These are phyloP conservation scores for Ceratonia siliqua DNA, from an alignment of 306 rosid genomes.

Conservation along the genomic window DNA sequence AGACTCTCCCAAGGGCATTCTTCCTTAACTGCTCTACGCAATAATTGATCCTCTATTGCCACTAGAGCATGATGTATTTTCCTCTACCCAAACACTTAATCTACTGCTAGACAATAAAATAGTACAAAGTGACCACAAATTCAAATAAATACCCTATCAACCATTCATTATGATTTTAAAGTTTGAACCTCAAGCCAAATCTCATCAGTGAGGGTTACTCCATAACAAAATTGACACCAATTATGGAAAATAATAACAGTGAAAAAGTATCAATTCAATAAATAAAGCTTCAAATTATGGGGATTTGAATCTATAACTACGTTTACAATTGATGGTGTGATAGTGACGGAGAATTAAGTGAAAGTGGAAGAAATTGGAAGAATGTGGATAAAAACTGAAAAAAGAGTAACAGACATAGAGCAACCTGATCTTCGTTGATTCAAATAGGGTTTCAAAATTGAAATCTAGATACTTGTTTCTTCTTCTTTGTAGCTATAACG, in stretches of 20 bases:
- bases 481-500: neutral
- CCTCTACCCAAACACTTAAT: slow-evolving; percentile 29
- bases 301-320: neutral
- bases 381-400: slow-evolving; percentile 5
- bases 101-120: slow-evolving; percentile 24
- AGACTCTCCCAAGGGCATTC: slow-evolving; percentile 95
- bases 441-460: slow-evolving; percentile 25
- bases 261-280: neutral
- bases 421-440: slow-evolving; percentile 20
- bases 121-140: neutral
- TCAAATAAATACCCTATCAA: neutral
- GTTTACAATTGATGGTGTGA: neutral
- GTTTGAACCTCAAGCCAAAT: neutral
- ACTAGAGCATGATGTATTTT: slow-evolving; percentile 79
- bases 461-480: neutral
- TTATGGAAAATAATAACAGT: neutral
- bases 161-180: neutral
- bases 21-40: slow-evolving; percentile 79
- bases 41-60: slow-evolving; percentile 79
- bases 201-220: neutral
- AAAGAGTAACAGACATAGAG: neutral
- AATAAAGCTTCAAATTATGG: neutral
- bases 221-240: neutral
- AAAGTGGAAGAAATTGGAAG: slow-evolving; percentile 2
- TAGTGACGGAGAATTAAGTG: neutral